These are phyloP conservation scores for Magnaporthiopsis poae DNA, from an alignment of 2,329 filamentous ascomycete species.

Conservation along the genomic window DNA sequence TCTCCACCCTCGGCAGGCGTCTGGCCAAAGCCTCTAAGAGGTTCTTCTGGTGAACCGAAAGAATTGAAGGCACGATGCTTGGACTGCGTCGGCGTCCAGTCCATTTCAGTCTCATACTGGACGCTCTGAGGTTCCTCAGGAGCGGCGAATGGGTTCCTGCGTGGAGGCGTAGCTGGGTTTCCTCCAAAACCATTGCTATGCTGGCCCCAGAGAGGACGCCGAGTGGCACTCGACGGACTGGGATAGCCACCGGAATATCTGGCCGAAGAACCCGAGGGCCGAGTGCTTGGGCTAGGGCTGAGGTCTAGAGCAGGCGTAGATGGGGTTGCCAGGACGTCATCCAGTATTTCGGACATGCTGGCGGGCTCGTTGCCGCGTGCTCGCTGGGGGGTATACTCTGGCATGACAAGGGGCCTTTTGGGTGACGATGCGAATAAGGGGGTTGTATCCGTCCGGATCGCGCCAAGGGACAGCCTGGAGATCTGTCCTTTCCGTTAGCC, in stretches of 20 bases:
- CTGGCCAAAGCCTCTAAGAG: slow-evolving; percentile 35
- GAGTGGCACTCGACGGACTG: background rate
- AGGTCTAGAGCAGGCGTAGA: background rate
- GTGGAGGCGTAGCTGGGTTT: background rate
- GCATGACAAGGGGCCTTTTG: slow-evolving; percentile 9
- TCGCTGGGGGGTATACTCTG: background rate
- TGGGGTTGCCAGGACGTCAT: slow-evolving; percentile 31
- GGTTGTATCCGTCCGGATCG: slow-evolving; percentile 47
- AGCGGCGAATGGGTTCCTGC: slow-evolving; percentile 2
- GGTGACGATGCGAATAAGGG: slow-evolving; percentile 36
- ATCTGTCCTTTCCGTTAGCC: slow-evolving; percentile 26
- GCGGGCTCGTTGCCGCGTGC: slow-evolving; percentile 22
- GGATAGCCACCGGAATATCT: background rate
- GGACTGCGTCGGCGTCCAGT: slow-evolving; percentile 58
- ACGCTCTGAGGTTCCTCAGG: background rate
- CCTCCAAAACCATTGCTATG: background rate
- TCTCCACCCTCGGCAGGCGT: slow-evolving; percentile 31
- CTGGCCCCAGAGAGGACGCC: background rate
- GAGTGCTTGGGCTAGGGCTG: background rate
- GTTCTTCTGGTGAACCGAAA: slow-evolving; percentile 28
- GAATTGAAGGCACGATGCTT: slow-evolving; percentile 46
- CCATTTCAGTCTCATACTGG: slow-evolving; percentile 53
- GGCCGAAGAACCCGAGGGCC: background rate
- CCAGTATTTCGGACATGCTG: slow-evolving; percentile 37
- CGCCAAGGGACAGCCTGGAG: slow-evolving; percentile 31